Evolutionary conservation across 2,329 filamentous ascomycete genomes (phyloP).

Genomic region (Sarocladium strictum): DNA sequence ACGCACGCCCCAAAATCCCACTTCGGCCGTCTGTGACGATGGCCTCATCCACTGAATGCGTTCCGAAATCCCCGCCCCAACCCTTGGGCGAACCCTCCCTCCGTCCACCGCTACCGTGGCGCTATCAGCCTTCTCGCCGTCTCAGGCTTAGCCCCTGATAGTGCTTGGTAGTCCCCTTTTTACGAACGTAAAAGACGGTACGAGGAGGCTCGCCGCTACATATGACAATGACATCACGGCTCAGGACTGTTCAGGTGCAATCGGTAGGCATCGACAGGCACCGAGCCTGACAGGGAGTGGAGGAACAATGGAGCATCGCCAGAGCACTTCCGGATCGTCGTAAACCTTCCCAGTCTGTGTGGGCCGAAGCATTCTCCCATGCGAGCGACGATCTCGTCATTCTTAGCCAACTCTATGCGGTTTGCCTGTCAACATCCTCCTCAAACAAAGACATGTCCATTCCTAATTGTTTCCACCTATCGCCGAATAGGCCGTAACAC

Average conservation of each 20-base stretch:
- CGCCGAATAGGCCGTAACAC: neutral
- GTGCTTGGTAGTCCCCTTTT: neutral
- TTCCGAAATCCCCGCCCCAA: neutral
- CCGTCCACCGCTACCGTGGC: slow-evolving; percentile 5
- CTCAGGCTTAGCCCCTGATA: neutral
- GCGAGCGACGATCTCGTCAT: neutral
- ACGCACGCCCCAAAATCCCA: neutral
- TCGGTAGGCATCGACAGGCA: slow-evolving; percentile 8
- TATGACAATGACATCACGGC: neutral
- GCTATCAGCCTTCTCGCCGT: neutral
- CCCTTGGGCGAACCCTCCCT: neutral
- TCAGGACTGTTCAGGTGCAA: neutral
- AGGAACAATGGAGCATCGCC: neutral
- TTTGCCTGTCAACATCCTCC: neutral
- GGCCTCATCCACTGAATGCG: neutral
- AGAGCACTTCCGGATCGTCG: slow-evolving; percentile 1
- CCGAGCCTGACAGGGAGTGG: neutral
- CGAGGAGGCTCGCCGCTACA: neutral
- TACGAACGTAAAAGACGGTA: neutral
- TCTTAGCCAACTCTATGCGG: neutral
- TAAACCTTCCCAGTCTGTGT: neutral
- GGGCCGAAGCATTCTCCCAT: neutral
- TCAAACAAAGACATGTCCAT: neutral
- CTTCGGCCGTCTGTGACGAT: neutral
- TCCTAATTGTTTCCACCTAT: neutral